These are phyloP conservation scores for Auriscalpium orientale DNA, from an alignment of 768 basidiomycete genomes.

Conservation along the genomic window DNA sequence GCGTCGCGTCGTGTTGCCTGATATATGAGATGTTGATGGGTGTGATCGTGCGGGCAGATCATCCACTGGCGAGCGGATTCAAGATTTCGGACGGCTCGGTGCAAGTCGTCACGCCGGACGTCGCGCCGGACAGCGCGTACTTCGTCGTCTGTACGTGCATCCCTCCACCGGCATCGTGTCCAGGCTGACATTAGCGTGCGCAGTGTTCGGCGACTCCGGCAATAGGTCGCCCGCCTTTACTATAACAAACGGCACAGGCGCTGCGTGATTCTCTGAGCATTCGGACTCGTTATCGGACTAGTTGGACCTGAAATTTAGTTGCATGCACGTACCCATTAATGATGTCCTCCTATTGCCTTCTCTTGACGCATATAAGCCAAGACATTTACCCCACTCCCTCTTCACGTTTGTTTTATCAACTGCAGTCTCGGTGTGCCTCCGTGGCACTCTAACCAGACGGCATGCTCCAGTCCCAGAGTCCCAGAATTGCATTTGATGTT, in stretches of 20 bases:
- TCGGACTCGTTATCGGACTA: too few species aligned
- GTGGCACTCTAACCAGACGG: too few species aligned
- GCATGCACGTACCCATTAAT: too few species aligned
- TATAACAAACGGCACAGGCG: slow-evolving; percentile 8
- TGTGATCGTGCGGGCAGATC: not conserved
- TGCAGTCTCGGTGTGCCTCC: too few species aligned
- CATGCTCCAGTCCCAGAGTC: too few species aligned
- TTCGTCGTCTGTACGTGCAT: not conserved
- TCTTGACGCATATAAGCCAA: too few species aligned
- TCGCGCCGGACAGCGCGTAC: not conserved
- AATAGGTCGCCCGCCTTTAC: slow-evolving; percentile 29
- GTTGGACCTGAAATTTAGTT: too few species aligned
- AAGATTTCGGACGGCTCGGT: not conserved
- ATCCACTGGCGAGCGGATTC: slow-evolving; percentile 2
- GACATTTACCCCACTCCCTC: too few species aligned
- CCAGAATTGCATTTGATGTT: too few species aligned
- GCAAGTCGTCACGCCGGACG: not conserved
- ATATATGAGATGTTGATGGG: not conserved
- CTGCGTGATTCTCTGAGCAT: too few species aligned
- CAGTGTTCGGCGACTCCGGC: slow-evolving; percentile 32
- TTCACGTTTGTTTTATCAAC: too few species aligned
- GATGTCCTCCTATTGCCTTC: too few species aligned
- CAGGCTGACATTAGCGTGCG: not conserved
- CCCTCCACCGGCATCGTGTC: not conserved
- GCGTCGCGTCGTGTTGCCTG: not conserved